Evolutionary conservation across 2,329 filamentous ascomycete genomes (phyloP).

Genomic region (Fusarium sacchari): DNA sequence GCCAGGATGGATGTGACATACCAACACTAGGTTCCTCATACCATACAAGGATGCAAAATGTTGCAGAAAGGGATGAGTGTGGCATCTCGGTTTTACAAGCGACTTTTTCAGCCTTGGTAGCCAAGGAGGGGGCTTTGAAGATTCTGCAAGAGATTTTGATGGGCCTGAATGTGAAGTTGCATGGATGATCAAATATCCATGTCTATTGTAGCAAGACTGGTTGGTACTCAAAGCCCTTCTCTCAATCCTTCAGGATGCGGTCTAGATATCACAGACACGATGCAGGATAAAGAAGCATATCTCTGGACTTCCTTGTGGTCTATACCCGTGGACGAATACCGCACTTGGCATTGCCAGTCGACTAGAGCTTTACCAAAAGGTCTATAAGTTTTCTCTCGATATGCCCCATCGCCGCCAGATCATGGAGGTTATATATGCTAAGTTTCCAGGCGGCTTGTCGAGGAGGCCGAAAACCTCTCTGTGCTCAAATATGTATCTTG

Average conservation of each 20-base stretch:
- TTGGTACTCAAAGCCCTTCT: neutral
- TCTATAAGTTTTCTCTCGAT: neutral
- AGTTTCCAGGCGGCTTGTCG: neutral
- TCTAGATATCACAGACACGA: neutral
- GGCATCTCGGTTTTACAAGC: constrained; percentile 44
- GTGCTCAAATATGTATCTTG: neutral
- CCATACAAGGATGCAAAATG: constrained; percentile 44
- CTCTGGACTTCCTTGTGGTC: neutral
- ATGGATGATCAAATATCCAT: neutral
- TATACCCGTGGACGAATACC: neutral
- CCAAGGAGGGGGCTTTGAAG: constrained; percentile 39
- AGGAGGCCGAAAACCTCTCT: neutral
- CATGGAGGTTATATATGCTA: neutral
- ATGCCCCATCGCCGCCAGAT: neutral
- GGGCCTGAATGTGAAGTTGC: constrained; percentile 6
- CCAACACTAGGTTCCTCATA: constrained; percentile 49
- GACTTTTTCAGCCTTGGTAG: constrained; percentile 41
- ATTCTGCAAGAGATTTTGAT: constrained; percentile 34
- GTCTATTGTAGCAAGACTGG: neutral
- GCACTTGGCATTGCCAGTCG: neutral
- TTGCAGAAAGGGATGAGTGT: constrained; percentile 43
- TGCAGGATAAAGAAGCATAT: neutral
- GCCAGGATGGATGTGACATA: constrained; percentile 62
- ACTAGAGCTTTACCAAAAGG: neutral
- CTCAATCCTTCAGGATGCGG: neutral